A percentile compares a stretch with the other conserved stretches of the same genome.
These are phyloP conservation scores for Lactifluus volemus DNA, from an alignment of 768 basidiomycete genomes.

Conservation along the genomic window DNA sequence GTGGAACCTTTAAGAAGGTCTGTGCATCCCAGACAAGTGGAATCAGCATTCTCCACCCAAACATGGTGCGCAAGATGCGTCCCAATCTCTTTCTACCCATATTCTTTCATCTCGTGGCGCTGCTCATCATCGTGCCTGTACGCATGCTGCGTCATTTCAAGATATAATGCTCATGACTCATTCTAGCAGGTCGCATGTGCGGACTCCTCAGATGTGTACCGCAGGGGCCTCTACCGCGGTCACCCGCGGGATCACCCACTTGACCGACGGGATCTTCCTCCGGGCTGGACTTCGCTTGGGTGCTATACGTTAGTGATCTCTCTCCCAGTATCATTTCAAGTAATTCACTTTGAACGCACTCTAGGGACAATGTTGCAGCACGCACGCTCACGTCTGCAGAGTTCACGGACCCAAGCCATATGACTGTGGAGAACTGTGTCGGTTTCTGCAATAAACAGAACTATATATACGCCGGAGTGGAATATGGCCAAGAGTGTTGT, in stretches of 20 bases:
- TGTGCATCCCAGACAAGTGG: neutral
- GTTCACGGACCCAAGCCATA: conserved; percentile 38
- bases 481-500: conserved; percentile 62
- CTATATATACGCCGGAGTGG: conserved; percentile 61
- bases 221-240: neutral
- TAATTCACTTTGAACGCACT: conserved; percentile 19
- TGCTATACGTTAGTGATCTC: conserved; percentile 46
- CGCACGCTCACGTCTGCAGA: conserved; percentile 49
- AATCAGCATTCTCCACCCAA: neutral
- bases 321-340: neutral
- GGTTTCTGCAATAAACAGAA: conserved; percentile 35
- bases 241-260: conserved; percentile 3
- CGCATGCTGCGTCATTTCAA: neutral
- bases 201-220: neutral
- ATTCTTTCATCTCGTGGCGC: neutral
- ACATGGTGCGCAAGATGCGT: conserved; percentile 12
- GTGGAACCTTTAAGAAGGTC: conserved; percentile 9
- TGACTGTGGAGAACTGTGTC: conserved; percentile 54
- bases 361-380: conserved; percentile 46
- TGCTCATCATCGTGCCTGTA: neutral
- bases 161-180: neutral
- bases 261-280: conserved; percentile 32
- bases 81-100: neutral
- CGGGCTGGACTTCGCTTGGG: conserved; percentile 47
- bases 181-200: neutral